Conservation (phyloP, 176 grass and related monocot species). For the Oryza brachyantha region DNA sequence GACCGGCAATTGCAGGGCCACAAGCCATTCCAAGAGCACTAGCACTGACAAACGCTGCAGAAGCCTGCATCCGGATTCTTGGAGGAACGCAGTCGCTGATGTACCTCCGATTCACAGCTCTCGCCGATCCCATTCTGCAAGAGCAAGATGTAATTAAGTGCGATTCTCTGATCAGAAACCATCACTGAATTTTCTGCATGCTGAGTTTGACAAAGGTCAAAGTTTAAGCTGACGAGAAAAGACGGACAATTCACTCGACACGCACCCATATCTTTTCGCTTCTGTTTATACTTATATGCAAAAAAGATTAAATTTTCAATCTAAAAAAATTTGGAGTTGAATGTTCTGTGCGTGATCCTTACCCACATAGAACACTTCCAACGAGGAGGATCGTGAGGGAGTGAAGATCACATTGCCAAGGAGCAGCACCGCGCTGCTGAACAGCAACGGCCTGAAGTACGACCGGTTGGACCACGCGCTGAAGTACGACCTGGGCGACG, state of each 20-base stretch:
- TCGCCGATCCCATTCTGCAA: constrained; percentile 49
- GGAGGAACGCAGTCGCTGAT: constrained; percentile 59
- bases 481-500: constrained; percentile 52
- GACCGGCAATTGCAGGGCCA: constrained; percentile 44
- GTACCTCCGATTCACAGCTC: constrained; percentile 59
- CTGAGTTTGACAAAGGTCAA: no score
- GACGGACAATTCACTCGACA: no score
- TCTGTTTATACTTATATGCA: no score
- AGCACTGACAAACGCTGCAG: constrained; percentile 56
- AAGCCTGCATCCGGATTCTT: constrained; percentile 54
- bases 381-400: constrained; percentile 40
- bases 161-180: not conserved
- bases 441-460: constrained; percentile 54
- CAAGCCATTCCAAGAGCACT: constrained; percentile 65
- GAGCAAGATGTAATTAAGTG: not conserved
- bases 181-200: not conserved
- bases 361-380: constrained; percentile 53
- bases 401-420: constrained; percentile 45
- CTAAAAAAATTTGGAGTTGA: no score
- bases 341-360: not conserved
- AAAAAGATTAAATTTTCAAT: no score
- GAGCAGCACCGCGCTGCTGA: constrained; percentile 47
- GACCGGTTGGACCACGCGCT: constrained; percentile 57
- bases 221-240: no score
- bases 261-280: no score